These are phyloP conservation scores for Saccharomyces hybrid DNA, from an alignment of 1,139 yeast genomes.

Conservation along the genomic window DNA sequence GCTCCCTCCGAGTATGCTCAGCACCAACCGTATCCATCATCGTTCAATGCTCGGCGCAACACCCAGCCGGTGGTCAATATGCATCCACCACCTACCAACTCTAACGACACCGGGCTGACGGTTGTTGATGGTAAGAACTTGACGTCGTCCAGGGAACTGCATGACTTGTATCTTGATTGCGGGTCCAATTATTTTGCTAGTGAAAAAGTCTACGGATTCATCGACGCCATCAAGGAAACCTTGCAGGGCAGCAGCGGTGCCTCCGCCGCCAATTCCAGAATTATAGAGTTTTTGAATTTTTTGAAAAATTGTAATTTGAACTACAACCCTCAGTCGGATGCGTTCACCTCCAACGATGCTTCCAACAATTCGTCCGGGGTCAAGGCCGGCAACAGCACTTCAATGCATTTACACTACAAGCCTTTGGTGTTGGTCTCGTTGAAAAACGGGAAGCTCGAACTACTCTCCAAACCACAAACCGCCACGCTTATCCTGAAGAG, in stretches of 20 bases:
- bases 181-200: constrained; percentile 30
- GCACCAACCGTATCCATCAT: background rate
- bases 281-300: constrained; percentile 17
- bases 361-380: background rate
- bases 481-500: constrained; percentile 46
- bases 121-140: constrained; percentile 20
- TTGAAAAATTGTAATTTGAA: constrained; percentile 25
- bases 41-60: constrained; percentile 6
- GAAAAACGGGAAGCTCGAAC: constrained; percentile 81
- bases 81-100: background rate
- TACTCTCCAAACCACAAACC: constrained; percentile 56
- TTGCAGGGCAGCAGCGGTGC: constrained; percentile 5
- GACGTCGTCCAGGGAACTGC: constrained; percentile 24
- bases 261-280: constrained; percentile 4
- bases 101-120: constrained; percentile 22
- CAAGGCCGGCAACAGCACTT: constrained; percentile 7
- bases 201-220: constrained; percentile 21
- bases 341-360: constrained; percentile 11
- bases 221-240: constrained; percentile 20
- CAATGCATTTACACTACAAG: constrained; percentile 27
- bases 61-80: constrained; percentile 7
- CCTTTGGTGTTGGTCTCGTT: constrained; percentile 66
- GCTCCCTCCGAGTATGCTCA: background rate
- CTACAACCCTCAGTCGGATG: constrained; percentile 25
- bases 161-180: constrained; percentile 23